Percentiles rank a stretch among this genome's conserved stretches.
These are phyloP conservation scores for Mycena belliarum DNA, from an alignment of 768 basidiomycete species.

Conservation along the genomic window DNA sequence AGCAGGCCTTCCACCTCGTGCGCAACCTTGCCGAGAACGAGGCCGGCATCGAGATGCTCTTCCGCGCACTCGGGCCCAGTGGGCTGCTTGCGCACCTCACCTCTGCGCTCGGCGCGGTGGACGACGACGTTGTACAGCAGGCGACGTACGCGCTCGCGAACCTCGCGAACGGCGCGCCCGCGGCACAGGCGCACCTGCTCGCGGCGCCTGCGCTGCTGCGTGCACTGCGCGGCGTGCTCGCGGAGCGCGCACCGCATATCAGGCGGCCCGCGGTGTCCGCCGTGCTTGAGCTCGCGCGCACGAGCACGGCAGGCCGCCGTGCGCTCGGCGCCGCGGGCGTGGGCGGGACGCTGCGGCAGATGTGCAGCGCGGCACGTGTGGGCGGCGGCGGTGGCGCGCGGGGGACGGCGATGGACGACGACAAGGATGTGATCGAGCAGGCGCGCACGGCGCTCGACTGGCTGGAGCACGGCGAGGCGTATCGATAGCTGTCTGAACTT, in stretches of 20 bases:
- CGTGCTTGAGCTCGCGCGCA: slow-evolving; percentile 55
- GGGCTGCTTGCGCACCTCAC: slow-evolving; percentile 48
- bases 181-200: slow-evolving; percentile 50
- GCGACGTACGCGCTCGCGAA: slow-evolving; percentile 68
- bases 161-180: slow-evolving; percentile 58
- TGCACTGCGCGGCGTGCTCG: slow-evolving; percentile 58
- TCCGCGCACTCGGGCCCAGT: slow-evolving; percentile 51
- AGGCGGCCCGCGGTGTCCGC: slow-evolving; percentile 63
- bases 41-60: slow-evolving; percentile 62
- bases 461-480: slow-evolving; percentile 42
- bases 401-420: slow-evolving; percentile 53
- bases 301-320: slow-evolving; percentile 31
- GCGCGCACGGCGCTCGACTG: slow-evolving; percentile 59
- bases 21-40: slow-evolving; percentile 69
- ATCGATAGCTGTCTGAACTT: too few relatives aligned
- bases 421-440: slow-evolving; percentile 56
- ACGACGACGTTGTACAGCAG: slow-evolving; percentile 57
- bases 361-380: slow-evolving; percentile 39
- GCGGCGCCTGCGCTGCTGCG: slow-evolving; percentile 51
- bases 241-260: slow-evolving; percentile 56
- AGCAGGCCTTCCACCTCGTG: slow-evolving; percentile 69
- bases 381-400: slow-evolving; percentile 23
- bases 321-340: slow-evolving; percentile 43
- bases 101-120: slow-evolving; percentile 48
- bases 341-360: slow-evolving; percentile 38